Evolutionary conservation across 441 rosid species (phyloP).

Genomic region (Hura crepitans): DNA sequence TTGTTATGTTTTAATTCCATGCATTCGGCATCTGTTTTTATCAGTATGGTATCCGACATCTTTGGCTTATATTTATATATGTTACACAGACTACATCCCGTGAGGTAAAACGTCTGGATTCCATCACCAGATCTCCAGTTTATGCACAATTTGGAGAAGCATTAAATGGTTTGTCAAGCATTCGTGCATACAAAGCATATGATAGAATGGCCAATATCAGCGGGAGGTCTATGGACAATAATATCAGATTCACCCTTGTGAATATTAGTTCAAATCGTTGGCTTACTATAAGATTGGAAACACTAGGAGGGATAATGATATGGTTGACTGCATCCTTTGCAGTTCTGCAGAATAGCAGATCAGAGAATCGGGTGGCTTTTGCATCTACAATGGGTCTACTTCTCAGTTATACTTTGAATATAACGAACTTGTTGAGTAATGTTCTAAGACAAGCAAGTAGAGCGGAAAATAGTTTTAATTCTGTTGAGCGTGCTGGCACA

Average conservation of each 20-base stretch:
- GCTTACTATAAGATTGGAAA: slow-evolving; percentile 78
- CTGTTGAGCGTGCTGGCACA: slow-evolving; percentile 86
- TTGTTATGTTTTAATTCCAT: not conserved
- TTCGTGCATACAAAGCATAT: slow-evolving; percentile 92
- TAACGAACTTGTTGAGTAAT: slow-evolving; percentile 68
- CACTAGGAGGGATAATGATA: slow-evolving; percentile 91
- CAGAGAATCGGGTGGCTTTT: slow-evolving; percentile 60
- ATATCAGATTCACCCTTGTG: slow-evolving; percentile 83
- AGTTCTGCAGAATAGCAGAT: slow-evolving; percentile 65
- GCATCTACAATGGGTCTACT: slow-evolving; percentile 96
- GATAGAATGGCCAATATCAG: slow-evolving; percentile 70
- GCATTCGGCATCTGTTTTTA: not conserved
- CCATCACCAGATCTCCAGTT: slow-evolving; percentile 86
- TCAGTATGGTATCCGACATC: not conserved
- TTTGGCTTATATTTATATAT: slow-evolving; percentile 9
- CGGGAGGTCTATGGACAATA: slow-evolving; percentile 89
- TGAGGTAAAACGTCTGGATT: slow-evolving; percentile 91
- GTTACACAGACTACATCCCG: slow-evolving; percentile 73
- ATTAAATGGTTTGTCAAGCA: slow-evolving; percentile 76
- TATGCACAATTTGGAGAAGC: slow-evolving; percentile 99
- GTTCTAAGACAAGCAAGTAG: slow-evolving; percentile 83
- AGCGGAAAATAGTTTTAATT: slow-evolving; percentile 89
- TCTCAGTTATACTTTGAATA: slow-evolving; percentile 78
- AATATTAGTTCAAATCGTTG: slow-evolving; percentile 75
- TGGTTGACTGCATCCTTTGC: slow-evolving; percentile 90